Conservation (phyloP, 73 alveolate genomes). For the Paramecium sonneborni region DNA sequence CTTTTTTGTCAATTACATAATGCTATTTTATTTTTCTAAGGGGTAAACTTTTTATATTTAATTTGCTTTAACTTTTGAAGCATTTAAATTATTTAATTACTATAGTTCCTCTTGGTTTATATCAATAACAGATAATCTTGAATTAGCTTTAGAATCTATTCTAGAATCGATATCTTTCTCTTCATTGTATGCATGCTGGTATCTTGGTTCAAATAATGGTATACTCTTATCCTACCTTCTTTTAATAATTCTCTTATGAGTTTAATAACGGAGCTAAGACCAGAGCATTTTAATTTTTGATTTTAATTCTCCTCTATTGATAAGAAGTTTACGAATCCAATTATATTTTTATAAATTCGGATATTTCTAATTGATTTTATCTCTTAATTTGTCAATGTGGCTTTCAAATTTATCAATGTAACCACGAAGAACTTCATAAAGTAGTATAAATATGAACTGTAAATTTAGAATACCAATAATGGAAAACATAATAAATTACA, state of each 20-base stretch:
- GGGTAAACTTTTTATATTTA: too few species aligned
- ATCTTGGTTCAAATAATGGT: not conserved
- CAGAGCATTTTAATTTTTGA: not conserved
- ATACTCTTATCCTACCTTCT: not conserved
- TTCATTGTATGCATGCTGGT: not conserved
- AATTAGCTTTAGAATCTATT: not conserved
- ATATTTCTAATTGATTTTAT: not conserved
- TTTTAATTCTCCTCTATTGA: not conserved
- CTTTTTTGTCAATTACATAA: too few species aligned
- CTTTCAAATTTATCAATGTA: not conserved
- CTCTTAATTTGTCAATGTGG: not conserved
- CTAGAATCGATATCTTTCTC: not conserved
- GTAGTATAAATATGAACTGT: not conserved
- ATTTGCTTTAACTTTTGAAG: too few species aligned
- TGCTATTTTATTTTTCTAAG: too few species aligned
- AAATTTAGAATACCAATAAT: conserved; percentile 33
- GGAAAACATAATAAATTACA: not conserved
- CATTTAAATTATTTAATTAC: not conserved
- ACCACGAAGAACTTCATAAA: not conserved
- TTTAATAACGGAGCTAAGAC: not conserved
- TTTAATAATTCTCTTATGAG: not conserved
- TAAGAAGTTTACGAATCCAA: not conserved
- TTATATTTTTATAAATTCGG: not conserved
- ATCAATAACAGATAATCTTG: not conserved
- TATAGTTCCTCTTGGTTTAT: not conserved